Percentiles rank a stretch among this genome's conserved stretches.
Evolutionary conservation across 2,329 filamentous ascomycete species (phyloP).

Genomic region (Sarocladiaceae sp.): DNA sequence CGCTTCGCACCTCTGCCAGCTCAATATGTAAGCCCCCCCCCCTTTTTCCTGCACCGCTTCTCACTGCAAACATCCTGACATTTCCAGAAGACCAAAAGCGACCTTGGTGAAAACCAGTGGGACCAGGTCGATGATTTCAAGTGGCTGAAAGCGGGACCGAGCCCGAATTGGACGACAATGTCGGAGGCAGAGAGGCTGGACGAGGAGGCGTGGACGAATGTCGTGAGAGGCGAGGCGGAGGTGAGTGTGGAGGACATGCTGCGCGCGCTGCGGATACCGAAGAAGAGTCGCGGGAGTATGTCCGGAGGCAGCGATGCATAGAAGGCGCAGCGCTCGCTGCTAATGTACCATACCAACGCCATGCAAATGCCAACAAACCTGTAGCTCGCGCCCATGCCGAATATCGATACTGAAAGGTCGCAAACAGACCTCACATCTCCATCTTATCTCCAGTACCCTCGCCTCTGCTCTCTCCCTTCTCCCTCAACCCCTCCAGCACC

Average conservation of each 20-base stretch:
- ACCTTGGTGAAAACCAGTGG: conserved; percentile 61
- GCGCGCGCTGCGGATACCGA: conserved; percentile 38
- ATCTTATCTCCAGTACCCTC: conserved; percentile 27
- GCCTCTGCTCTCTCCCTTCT: conserved; percentile 15
- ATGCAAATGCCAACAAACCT: neutral
- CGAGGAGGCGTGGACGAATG: conserved; percentile 61
- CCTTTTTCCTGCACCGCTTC: neutral
- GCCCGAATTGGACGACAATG: conserved; percentile 80
- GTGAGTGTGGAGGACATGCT: conserved; percentile 61
- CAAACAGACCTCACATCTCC: conserved; percentile 28
- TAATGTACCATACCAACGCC: neutral
- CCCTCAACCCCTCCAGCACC: conserved; percentile 48
- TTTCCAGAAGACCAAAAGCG: conserved; percentile 11
- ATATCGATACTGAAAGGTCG: neutral
- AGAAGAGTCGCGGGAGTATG: conserved; percentile 10
- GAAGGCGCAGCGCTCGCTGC: neutral
- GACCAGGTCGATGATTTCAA: conserved; percentile 95
- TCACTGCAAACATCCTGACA: neutral
- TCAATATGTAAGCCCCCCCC: conserved; percentile 53
- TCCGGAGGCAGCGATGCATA: neutral
- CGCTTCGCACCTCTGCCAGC: conserved; percentile 72
- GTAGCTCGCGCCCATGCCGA: neutral
- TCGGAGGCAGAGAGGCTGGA: conserved; percentile 51
- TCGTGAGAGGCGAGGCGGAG: conserved; percentile 58
- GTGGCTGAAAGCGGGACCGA: conserved; percentile 81